phyloP scores from a whole-genome alignment of 2,329 filamentous ascomycete genomes.

The Botryotinia calthae region DNA sequence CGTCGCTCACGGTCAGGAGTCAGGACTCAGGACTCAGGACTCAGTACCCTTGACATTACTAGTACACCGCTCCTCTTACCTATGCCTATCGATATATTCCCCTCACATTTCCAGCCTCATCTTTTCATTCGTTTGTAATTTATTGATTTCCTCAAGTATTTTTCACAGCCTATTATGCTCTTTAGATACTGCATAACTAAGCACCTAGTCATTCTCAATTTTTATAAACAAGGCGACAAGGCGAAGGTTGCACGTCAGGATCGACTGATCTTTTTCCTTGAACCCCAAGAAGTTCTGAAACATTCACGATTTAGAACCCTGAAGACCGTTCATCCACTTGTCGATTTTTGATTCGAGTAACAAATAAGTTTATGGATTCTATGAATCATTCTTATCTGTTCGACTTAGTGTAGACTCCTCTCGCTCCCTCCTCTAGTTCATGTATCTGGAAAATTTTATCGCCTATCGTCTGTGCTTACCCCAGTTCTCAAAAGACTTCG shows the following conservation, averaged over 20 bases:
- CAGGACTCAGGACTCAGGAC: constrained; percentile 16
- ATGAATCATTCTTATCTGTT: constrained; percentile 16
- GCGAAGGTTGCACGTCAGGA: constrained; percentile 1
- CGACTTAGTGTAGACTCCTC: background rate
- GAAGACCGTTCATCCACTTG: constrained; percentile 19
- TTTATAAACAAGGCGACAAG: background rate
- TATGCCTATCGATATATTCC: background rate
- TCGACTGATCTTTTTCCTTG: background rate
- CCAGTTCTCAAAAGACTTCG: constrained; percentile 9
- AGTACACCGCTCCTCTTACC: constrained; percentile 18
- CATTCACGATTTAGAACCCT: constrained; percentile 6
- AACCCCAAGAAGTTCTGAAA: constrained; percentile 4
- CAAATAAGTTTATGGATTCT: background rate
- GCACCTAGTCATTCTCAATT: background rate
- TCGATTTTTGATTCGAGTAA: constrained; percentile 18
- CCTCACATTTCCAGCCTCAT: constrained; percentile 16
- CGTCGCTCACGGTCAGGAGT: constrained; percentile 8
- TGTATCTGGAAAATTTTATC: background rate
- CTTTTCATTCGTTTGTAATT: constrained; percentile 17
- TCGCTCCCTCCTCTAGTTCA: constrained; percentile 12
- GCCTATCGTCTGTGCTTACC: constrained; percentile 8
- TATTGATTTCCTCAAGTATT: background rate
- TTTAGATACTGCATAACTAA: background rate
- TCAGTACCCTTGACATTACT: constrained; percentile 8
- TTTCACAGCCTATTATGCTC: background rate